phyloP scores from a whole-genome alignment of 805 yeast genomes.

The Candida gorgasii region DNA sequence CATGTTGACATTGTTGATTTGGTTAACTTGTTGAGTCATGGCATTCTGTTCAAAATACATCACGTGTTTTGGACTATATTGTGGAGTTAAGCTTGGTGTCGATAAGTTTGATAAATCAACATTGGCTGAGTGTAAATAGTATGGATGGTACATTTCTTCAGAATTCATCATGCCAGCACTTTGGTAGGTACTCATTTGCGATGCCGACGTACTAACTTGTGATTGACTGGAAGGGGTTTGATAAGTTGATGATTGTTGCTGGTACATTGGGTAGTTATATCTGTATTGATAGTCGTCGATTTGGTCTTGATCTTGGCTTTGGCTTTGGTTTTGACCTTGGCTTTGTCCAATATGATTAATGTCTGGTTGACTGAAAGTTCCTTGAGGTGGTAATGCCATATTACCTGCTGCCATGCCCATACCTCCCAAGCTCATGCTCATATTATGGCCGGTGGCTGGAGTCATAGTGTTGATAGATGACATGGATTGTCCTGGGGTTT shows the following conservation, averaged over 20 bases:
- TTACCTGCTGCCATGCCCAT: too few species aligned
- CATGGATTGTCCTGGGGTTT: neutral
- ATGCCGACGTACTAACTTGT: conserved; percentile 1
- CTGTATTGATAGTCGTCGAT: neutral
- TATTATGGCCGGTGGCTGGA: too few species aligned
- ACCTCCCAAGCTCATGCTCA: neutral
- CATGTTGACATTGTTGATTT: neutral
- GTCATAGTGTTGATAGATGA: neutral
- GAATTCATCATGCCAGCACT: neutral
- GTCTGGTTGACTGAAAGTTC: neutral
- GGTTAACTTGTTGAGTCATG: conserved; percentile 4
- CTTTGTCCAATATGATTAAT: neutral
- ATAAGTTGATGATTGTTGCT: neutral
- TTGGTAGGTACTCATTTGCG: neutral
- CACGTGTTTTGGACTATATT: conserved; percentile 14
- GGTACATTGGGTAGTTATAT: conserved; percentile 5
- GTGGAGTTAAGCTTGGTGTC: conserved; percentile 16
- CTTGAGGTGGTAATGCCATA: neutral
- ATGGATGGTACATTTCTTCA: conserved; percentile 5
- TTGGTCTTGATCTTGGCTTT: too few species aligned
- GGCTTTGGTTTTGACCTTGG: too few species aligned
- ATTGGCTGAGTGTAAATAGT: conserved; percentile 11
- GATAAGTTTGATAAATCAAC: conserved; percentile 14
- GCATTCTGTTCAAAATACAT: conserved; percentile 12
- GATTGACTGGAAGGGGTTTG: conserved; percentile 5